Evolutionary conservation across 306 rosid genomes (phyloP).

Genomic region (Cyclanthera cordifolia): DNA sequence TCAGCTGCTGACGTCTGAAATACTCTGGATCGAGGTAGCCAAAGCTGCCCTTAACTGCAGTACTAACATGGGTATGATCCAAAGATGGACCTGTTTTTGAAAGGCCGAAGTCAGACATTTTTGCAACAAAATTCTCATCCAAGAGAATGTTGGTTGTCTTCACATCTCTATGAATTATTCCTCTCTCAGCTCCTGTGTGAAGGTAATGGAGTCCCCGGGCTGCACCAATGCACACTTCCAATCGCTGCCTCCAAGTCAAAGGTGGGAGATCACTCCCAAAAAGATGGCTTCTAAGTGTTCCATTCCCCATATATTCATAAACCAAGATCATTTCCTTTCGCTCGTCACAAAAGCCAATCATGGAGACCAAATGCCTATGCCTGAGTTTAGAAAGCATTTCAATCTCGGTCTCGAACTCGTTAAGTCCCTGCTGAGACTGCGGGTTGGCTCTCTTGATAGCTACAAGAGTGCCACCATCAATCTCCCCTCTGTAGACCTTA

Average conservation of each 20-base stretch:
- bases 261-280: conserved; percentile 75
- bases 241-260: conserved; percentile 69
- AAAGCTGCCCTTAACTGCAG: conserved; percentile 96
- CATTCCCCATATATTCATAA: conserved; percentile 89
- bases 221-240: conserved; percentile 85
- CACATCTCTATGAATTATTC: conserved; percentile 90
- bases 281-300: conserved; percentile 87
- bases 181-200: conserved; percentile 84
- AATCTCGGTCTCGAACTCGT: conserved; percentile 92
- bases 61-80: conserved; percentile 90
- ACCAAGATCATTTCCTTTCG: conserved; percentile 88
- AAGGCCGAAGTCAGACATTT: conserved; percentile 88
- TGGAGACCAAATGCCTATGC: conserved; percentile 82
- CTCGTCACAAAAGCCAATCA: conserved; percentile 93
- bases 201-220: conserved; percentile 95
- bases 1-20: conserved; percentile 78
- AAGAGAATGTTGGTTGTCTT: conserved; percentile 87
- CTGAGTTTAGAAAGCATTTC: conserved; percentile 97
- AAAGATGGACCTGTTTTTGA: conserved; percentile 82
- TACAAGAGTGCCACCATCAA: conserved; percentile 54
- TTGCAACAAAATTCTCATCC: conserved; percentile 74
- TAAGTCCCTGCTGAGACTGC: conserved; percentile 77
- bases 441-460: conserved; percentile 91
- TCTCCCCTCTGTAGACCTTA: conserved; percentile 80
- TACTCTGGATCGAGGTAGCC: conserved; percentile 96